Base-by-base conservation (phyloP, 257 asterid species). In the Cruciata laevipes region DNA sequence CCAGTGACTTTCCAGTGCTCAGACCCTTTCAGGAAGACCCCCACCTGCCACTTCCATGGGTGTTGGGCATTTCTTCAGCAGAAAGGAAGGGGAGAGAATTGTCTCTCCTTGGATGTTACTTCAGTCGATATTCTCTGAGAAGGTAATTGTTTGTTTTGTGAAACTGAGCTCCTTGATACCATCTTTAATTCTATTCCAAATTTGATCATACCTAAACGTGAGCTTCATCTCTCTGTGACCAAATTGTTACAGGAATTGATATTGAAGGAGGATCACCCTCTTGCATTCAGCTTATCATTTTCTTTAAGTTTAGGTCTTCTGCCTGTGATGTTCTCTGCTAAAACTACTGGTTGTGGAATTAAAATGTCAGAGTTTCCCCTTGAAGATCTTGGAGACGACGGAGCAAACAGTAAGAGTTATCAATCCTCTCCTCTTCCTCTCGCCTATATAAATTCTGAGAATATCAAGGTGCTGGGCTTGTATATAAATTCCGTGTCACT, bases 31-130 rank as follows among this genome's bases (percentile, higher is more conserved):
- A 66, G 99, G 97, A 63, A 81, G 96, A 83, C 97, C 97, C 75
- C 97, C 96, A 53, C 99, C 99, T 21, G 96, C 95, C 14, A 81
- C 89, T 74, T 94, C 99, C 72, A 94, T 94, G 99, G 99, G 97
- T 75, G 87, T 90, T 40, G 99, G 97, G 71, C 99, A 94, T 71
- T 94, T 94, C 85, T 94, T 90, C 76, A 76, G 84, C 74, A 86
- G 85, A 71, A 75, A 81, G 70, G 89, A 85, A 69, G 96, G 97
- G 70, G 83, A 90, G 75, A 76, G 71, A 65, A 67, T 70, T 20
- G 80, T 90, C 60, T 79, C 93, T 68, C 79, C 92, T 65, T 73
- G 71, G 76, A 83, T 66, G 71, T 76, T 86, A 81, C 75, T 90
- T 72, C 81, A 66, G 55, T 80, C 95, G 13, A 70, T 80, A 67